A percentile compares a stretch with the other conserved stretches of the same genome.
phyloP scores from a whole-genome alignment of 139 green algal species.

The Chlamydomonas incerta region DNA sequence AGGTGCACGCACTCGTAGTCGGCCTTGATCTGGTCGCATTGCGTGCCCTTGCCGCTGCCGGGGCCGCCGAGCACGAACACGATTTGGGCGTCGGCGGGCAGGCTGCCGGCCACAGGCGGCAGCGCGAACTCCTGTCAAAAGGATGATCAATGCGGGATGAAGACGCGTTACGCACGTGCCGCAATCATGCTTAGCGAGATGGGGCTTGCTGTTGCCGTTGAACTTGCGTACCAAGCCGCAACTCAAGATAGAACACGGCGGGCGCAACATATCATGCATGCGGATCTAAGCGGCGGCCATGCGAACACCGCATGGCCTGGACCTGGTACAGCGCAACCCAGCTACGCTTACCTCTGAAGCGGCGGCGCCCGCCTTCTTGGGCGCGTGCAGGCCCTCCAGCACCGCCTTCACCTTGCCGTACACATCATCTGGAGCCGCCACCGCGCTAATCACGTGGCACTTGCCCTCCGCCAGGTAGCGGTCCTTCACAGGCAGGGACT shows the following conservation, averaged over 20 bases:
- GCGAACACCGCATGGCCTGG: too few species aligned
- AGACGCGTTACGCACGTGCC: not conserved
- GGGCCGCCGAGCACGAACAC: slow-evolving; percentile 67
- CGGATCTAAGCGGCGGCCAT: too few species aligned
- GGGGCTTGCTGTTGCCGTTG: not conserved
- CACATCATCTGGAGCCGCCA: not conserved
- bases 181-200: not conserved
- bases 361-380: not conserved
- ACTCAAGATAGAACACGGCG: too few species aligned
- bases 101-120: slow-evolving; percentile 35
- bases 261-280: too few species aligned
- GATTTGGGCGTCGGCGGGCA: slow-evolving; percentile 53
- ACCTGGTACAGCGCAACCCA: too few species aligned
- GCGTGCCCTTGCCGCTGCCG: slow-evolving; percentile 66
- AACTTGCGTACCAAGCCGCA: not conserved
- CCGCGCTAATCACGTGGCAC: slow-evolving; percentile 59
- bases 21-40: slow-evolving; percentile 62
- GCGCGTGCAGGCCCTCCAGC: not conserved
- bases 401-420: slow-evolving; percentile 11
- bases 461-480: slow-evolving; percentile 84
- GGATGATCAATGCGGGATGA: not conserved
- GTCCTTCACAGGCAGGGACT: slow-evolving; percentile 87
- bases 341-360: not conserved
- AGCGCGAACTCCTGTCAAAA: slow-evolving; percentile 11
- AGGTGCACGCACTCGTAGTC: slow-evolving; percentile 59